phyloP scores from a whole-genome alignment of 2,329 filamentous ascomycete species.

The Pestalotiopsis sp. region DNA sequence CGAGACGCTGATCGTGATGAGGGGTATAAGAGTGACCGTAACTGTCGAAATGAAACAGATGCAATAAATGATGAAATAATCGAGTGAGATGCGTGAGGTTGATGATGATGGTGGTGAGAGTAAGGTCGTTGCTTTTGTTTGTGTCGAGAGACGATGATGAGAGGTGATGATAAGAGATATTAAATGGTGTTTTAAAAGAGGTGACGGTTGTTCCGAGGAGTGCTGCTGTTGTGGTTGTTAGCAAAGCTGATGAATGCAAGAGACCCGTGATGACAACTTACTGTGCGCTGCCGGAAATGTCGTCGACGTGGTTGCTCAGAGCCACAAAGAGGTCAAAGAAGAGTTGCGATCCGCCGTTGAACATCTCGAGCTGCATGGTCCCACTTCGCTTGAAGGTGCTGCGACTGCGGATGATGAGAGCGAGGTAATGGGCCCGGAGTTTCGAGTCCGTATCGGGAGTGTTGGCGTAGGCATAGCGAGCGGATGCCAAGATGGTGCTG shows the following conservation, averaged over 20 bases:
- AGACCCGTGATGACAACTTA: conserved; percentile 38
- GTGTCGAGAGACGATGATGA: background rate
- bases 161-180: conserved; percentile 19
- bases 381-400: conserved; percentile 90
- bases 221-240: conserved; percentile 35
- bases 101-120: background rate
- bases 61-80: background rate
- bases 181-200: conserved; percentile 27
- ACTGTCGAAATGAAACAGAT: background rate
- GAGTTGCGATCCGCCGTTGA: conserved; percentile 75
- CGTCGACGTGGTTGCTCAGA: conserved; percentile 86
- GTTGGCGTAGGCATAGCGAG: conserved; percentile 86
- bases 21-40: conserved; percentile 1
- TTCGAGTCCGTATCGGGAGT: conserved; percentile 92
- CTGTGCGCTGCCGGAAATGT: conserved; percentile 58
- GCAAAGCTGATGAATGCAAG: conserved; percentile 8
- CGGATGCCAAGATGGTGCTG: conserved; percentile 82
- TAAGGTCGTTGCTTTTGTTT: background rate
- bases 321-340: conserved; percentile 96
- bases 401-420: conserved; percentile 86
- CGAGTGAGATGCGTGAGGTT: background rate
- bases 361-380: conserved; percentile 96
- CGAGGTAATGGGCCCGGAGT: conserved; percentile 86
- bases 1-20: conserved; percentile 13
- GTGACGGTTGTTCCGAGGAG: conserved; percentile 49